Base-by-base conservation (phyloP, 1,139 yeast genomes). In the Keqinozyma sinolaborantium region DNA sequence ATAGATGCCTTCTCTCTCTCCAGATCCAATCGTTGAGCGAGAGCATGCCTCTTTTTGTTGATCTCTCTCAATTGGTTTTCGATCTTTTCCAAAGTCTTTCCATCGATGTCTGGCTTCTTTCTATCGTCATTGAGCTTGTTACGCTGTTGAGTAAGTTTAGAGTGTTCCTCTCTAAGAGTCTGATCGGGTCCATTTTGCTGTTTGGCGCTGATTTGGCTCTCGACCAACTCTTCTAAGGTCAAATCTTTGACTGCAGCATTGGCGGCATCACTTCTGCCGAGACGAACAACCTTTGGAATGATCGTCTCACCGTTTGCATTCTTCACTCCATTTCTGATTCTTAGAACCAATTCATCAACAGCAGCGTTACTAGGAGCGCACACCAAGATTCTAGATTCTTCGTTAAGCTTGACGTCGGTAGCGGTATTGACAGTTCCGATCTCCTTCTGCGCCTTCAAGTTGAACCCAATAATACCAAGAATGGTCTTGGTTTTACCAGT, bases 321-420 rank as follows among this genome's bases (percentile, higher is more conserved):
- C 29, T 60, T 58, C 3, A 90, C 79, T 2, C 97, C 97, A 20
- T 67, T 70, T 44, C 84, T 79, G 38, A 94, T 63, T 54, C 99
- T 81, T 14, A 90, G 48, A n/a, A 90, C 95, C 44, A 94, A 69
- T 51, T 94, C 98, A 61, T 94, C 99, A 5, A 94, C 97, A 7
- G 99, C 99, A 0, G 99, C 99, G 62, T 94, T 94, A 55, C 97
- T 87, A 3, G 99, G 99, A 1, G 98, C 98, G 73, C 98, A 94
- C 19, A 94, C 79, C 32, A 94, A 64, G 3, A 94, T 77, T 37
- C 72, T 74, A 13, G 37, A 30, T 9, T 32, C 35, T 26, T 30
- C 5, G 53, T 51, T 5, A 41, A 48, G 13, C 41, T 44, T 40
- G 23, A 31, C 28, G 30, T 13, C 19, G 5, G 33, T 24, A 8